These are phyloP conservation scores for Thuidium tamariscinum DNA, from an alignment of 225 moss, liverwort and hornwort species.

Conservation along the genomic window DNA sequence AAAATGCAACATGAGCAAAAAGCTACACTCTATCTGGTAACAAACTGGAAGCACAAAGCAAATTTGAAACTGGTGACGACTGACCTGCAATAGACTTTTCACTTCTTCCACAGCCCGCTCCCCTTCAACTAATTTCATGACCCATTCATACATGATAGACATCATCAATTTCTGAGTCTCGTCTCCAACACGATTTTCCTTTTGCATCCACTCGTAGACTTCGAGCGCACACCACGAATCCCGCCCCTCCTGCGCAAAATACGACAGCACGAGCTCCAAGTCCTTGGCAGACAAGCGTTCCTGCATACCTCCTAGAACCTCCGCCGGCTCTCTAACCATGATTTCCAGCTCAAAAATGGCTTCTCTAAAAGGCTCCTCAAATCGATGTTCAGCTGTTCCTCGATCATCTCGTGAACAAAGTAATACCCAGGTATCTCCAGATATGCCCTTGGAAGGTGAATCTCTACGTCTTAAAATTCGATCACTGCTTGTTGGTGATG, in stretches of 20 bases:
- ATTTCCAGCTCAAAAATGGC: constrained; percentile 92
- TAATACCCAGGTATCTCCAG: not conserved
- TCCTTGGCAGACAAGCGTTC: constrained; percentile 76
- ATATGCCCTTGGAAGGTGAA: not conserved
- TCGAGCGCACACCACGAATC: constrained; percentile 98
- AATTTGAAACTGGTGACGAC: not conserved
- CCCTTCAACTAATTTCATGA: constrained; percentile 84
- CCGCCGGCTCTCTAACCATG: constrained; percentile 86
- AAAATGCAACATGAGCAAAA: not conserved
- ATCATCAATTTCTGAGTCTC: constrained; percentile 97
- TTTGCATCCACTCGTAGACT: constrained; percentile 98
- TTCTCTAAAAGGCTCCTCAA: constrained; percentile 67
- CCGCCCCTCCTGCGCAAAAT: constrained; percentile 90
- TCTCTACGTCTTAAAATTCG: not conserved
- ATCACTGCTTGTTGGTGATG: not conserved
- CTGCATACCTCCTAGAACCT: constrained; percentile 82
- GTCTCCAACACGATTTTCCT: constrained; percentile 75
- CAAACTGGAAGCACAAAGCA: not conserved
- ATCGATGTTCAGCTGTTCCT: constrained; percentile 30
- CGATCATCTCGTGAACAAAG: constrained; percentile 30
- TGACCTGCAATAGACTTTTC: constrained; percentile 77
- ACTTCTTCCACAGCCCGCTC: constrained; percentile 88
- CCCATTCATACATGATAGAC: constrained; percentile 91
- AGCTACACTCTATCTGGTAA: not conserved
- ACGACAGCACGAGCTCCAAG: constrained; percentile 80